phyloP scores from a whole-genome alignment of 352 stramenopile species.

The Phytophthora idaei region DNA sequence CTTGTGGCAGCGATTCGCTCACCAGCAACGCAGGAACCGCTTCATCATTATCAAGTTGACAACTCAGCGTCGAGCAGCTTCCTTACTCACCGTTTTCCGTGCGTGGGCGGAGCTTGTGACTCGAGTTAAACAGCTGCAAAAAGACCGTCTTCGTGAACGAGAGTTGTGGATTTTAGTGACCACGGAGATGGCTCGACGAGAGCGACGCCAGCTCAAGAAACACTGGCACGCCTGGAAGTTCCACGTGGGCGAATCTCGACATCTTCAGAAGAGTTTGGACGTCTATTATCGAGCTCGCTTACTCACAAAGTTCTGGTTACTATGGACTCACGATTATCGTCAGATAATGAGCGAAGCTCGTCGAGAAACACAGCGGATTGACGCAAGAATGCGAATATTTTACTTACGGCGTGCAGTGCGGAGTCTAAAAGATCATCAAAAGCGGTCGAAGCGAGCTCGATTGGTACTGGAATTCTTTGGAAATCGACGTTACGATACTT shows the following conservation, averaged over 20 bases:
- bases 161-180: slow-evolving; percentile 64
- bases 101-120: slow-evolving; percentile 51
- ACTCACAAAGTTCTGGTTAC: slow-evolving; percentile 68
- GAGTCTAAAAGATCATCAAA: slow-evolving; percentile 8
- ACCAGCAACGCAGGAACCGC: slow-evolving; percentile 13
- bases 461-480: slow-evolving; percentile 49
- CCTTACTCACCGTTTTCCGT: slow-evolving; percentile 20
- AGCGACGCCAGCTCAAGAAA: slow-evolving; percentile 42
- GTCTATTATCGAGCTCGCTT: slow-evolving; percentile 54
- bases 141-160: slow-evolving; percentile 52
- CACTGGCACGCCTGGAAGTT: slow-evolving; percentile 58
- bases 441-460: slow-evolving; percentile 31
- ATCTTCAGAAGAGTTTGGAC: slow-evolving; percentile 52
- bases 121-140: slow-evolving; percentile 51
- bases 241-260: slow-evolving; percentile 40
- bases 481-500: slow-evolving; percentile 36
- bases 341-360: slow-evolving; percentile 6
- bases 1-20: slow-evolving; percentile 38
- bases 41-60: slow-evolving; percentile 33
- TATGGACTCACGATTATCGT: slow-evolving; percentile 61
- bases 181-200: slow-evolving; percentile 51
- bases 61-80: slow-evolving; percentile 3
- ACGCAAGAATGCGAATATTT: slow-evolving; percentile 17
- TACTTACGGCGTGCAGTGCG: slow-evolving; percentile 23
- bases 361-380: not conserved